Evolutionary conservation across 2,329 filamentous ascomycete species (phyloP).

Genomic region (Sporothrix luriei): DNA sequence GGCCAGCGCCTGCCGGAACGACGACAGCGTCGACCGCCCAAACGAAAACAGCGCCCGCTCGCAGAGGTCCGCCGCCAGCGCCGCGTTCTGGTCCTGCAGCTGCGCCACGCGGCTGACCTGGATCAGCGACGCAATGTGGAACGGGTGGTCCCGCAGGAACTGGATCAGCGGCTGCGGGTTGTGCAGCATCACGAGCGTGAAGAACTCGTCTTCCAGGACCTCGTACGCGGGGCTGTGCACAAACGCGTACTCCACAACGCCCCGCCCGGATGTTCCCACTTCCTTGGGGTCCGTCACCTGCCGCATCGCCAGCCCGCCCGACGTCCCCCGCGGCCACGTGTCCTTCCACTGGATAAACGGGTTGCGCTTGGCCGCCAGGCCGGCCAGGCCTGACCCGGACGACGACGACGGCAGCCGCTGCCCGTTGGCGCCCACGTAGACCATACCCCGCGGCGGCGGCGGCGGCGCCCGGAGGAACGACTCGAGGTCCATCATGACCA

Average conservation of each 20-base stretch:
- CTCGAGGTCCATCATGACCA: conserved; percentile 57
- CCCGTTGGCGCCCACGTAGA: conserved; percentile 22
- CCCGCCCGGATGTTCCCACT: conserved; percentile 38
- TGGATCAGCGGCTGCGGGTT: conserved; percentile 81
- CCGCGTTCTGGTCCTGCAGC: conserved; percentile 60
- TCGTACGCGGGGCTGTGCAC: conserved; percentile 75
- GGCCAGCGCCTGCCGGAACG: conserved; percentile 74
- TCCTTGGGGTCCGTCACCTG: conserved; percentile 20
- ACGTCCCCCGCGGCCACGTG: conserved; percentile 78
- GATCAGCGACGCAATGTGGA: conserved; percentile 37
- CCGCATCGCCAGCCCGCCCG: conserved; percentile 79
- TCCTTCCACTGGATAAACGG: conserved; percentile 85
- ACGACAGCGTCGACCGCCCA: conserved; percentile 81
- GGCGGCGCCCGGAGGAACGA: conserved; percentile 49
- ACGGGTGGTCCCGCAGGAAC: conserved; percentile 68
- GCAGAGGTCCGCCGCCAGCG: conserved; percentile 81
- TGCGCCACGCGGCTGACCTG: conserved; percentile 20
- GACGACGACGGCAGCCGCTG: neutral
- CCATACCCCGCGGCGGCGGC: conserved; percentile 26
- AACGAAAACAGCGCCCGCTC: conserved; percentile 92
- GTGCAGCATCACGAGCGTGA: conserved; percentile 75
- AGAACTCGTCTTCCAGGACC: conserved; percentile 73
- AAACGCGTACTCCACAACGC: conserved; percentile 72
- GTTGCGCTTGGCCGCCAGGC: conserved; percentile 74
- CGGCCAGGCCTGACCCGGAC: conserved; percentile 69